A percentile compares a stretch with the other conserved stretches of the same genome.
Conservation (phyloP, 2,329 filamentous ascomycete species). For the Penicillium freii region DNA sequence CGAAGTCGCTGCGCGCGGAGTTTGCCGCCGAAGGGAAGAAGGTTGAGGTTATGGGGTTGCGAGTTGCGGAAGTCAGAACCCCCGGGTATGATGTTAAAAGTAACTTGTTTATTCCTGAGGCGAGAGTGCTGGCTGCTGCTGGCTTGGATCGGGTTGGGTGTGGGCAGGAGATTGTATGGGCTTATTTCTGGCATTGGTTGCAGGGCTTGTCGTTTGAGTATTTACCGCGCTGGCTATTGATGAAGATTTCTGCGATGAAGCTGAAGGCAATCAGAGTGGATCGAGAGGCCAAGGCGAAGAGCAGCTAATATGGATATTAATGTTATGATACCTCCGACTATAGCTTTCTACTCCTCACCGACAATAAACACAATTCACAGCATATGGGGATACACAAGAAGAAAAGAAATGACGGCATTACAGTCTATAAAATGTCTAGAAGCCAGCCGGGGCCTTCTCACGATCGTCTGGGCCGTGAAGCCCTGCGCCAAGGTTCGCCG, state of each 20-base stretch:
- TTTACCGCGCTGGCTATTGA: constrained; percentile 18
- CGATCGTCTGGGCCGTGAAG: constrained; percentile 48
- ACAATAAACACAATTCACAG: background rate
- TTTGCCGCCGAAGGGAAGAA: constrained; percentile 37
- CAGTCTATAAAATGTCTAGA: constrained; percentile 26
- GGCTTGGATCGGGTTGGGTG: constrained; percentile 38
- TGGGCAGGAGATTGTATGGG: constrained; percentile 29
- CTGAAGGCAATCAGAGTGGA: constrained; percentile 14
- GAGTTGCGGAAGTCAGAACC: constrained; percentile 35
- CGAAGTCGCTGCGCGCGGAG: constrained; percentile 44
- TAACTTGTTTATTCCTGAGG: constrained; percentile 31
- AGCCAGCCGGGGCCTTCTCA: constrained; percentile 40
- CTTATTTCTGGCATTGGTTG: constrained; percentile 36
- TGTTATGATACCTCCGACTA: background rate
- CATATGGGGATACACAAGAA: background rate
- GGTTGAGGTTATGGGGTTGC: constrained; percentile 42
- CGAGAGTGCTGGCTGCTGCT: constrained; percentile 31
- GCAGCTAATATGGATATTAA: background rate
- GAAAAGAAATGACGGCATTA: background rate
- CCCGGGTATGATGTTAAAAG: constrained; percentile 23
- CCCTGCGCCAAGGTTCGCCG: constrained; percentile 55
- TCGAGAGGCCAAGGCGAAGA: constrained; percentile 10
- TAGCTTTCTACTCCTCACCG: background rate
- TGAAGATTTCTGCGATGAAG: constrained; percentile 12
- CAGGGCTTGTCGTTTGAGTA: constrained; percentile 22